These are phyloP conservation scores for Colletotrichum eleusines DNA, from an alignment of 2,329 filamentous ascomycete species.

Conservation along the genomic window DNA sequence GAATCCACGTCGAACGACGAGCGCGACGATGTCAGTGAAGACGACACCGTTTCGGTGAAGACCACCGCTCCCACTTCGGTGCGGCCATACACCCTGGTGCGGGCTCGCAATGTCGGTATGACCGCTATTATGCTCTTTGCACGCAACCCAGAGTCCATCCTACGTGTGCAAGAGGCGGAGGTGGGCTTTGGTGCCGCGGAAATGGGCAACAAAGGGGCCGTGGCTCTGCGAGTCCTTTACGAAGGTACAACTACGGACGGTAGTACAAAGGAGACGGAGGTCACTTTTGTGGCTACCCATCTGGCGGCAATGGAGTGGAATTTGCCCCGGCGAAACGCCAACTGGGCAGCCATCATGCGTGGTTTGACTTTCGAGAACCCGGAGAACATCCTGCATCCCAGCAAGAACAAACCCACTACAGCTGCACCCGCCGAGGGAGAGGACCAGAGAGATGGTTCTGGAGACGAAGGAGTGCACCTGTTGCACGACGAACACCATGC, in stretches of 20 bases:
- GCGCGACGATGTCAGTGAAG: conserved; percentile 42
- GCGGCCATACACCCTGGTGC: conserved; percentile 75
- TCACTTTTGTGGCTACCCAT: conserved; percentile 91
- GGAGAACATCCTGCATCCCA: conserved; percentile 52
- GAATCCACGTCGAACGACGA: conserved; percentile 45
- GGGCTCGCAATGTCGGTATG: conserved; percentile 84
- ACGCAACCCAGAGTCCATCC: conserved; percentile 70
- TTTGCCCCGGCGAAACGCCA: conserved; percentile 80
- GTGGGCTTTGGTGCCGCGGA: conserved; percentile 87
- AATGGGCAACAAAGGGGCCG: conserved; percentile 96
- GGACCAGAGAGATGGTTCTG: conserved; percentile 45
- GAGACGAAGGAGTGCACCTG: conserved; percentile 48
- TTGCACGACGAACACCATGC: conserved; percentile 52
- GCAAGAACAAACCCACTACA: conserved; percentile 15
- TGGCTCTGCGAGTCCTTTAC: conserved; percentile 80
- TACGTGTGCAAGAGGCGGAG: conserved; percentile 79
- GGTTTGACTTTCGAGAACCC: conserved; percentile 79
- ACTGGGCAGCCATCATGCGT: conserved; percentile 88
- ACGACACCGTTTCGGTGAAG: conserved; percentile 42
- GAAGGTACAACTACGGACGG: conserved; percentile 48
- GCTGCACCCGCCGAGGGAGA: conserved; percentile 24
- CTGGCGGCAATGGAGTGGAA: conserved; percentile 89
- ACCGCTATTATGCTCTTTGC: conserved; percentile 91
- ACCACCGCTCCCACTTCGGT: conserved; percentile 42
- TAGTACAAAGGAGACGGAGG: conserved; percentile 62